Conservation (phyloP, 192 early-diverging fungal genomes). For the Coemansia javaensis region DNA sequence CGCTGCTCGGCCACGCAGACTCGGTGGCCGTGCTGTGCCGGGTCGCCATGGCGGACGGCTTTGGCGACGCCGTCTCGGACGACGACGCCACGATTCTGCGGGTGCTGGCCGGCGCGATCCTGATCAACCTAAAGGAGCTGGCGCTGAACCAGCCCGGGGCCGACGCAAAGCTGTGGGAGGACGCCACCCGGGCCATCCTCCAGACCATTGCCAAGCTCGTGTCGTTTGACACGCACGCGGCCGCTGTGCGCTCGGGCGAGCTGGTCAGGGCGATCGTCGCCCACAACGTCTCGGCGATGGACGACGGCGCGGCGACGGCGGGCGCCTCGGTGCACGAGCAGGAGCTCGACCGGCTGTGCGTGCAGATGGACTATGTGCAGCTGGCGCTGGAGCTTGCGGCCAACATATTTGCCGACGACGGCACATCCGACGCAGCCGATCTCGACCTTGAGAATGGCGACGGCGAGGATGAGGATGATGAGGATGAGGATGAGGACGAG, state of each 20-base stretch:
- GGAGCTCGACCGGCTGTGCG: conserved; percentile 15
- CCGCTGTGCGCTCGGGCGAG: conserved; percentile 12
- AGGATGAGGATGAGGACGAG: conserved; percentile 18
- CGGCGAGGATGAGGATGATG: conserved; percentile 52
- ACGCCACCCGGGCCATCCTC: conserved; percentile 22
- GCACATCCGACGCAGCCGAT: conserved; percentile 7
- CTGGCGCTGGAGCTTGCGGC: conserved; percentile 77
- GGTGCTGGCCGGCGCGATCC: conserved; percentile 62
- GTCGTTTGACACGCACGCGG: conserved; percentile 28
- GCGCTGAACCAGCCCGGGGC: conserved; percentile 22
- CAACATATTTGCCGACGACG: conserved; percentile 72
- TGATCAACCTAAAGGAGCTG: conserved; percentile 45
- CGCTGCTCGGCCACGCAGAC: conserved; percentile 56
- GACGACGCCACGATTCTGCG: conserved; percentile 64
- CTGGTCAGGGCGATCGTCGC: conserved; percentile 17
- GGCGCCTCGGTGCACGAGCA: conserved; percentile 5
- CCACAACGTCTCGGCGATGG: background rate
- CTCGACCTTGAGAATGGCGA: conserved; percentile 43
- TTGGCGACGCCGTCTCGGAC: background rate
- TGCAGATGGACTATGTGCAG: conserved; percentile 34
- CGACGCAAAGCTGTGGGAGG: conserved; percentile 33
- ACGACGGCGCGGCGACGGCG: conserved; percentile 6
- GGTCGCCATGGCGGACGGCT: conserved; percentile 36
- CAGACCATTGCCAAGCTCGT: conserved; percentile 28
- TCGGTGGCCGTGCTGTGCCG: conserved; percentile 53